These are phyloP conservation scores for Backusella psychrophila DNA, from an alignment of 192 early-diverging fungal species.

Conservation along the genomic window DNA sequence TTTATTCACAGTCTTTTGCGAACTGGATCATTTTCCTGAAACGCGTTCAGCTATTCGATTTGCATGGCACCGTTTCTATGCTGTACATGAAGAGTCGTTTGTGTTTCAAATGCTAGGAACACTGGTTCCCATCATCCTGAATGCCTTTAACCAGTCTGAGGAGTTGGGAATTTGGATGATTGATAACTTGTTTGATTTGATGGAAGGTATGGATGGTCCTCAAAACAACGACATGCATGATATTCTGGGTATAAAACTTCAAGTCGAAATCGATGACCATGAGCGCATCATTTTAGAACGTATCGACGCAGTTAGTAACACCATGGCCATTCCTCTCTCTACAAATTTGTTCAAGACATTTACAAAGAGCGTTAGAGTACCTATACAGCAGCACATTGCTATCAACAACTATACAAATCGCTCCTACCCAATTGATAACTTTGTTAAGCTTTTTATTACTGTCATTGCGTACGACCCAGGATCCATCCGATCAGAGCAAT, in stretches of 20 bases:
- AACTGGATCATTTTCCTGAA: constrained; percentile 33
- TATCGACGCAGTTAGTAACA: constrained; percentile 27
- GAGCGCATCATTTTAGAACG: constrained; percentile 28
- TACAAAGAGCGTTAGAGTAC: constrained; percentile 15
- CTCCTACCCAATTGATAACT: constrained; percentile 43
- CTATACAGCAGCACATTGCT: constrained; percentile 12
- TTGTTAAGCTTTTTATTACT: constrained; percentile 54
- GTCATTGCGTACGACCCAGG: constrained; percentile 57
- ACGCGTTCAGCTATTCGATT: constrained; percentile 45
- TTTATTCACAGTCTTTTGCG: constrained; percentile 55
- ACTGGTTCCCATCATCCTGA: constrained; percentile 48
- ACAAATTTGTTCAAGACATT: constrained; percentile 31
- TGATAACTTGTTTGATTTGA: constrained; percentile 40
- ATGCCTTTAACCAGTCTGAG: constrained; percentile 33
- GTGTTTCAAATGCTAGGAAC: constrained; percentile 54
- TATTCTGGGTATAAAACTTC: constrained; percentile 33
- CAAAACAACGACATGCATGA: constrained; percentile 20
- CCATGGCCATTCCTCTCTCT: constrained; percentile 31
- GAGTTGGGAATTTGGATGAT: constrained; percentile 41
- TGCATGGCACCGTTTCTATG: constrained; percentile 50
- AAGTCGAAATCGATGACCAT: constrained; percentile 37
- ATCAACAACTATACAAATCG: constrained; percentile 26
- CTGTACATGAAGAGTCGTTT: constrained; percentile 56
- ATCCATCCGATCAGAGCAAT: constrained; percentile 55
- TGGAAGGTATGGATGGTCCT: constrained; percentile 43